Base-by-base conservation (phyloP, 768 basidiomycete species). In the Sarcomyxa edulis region DNA sequence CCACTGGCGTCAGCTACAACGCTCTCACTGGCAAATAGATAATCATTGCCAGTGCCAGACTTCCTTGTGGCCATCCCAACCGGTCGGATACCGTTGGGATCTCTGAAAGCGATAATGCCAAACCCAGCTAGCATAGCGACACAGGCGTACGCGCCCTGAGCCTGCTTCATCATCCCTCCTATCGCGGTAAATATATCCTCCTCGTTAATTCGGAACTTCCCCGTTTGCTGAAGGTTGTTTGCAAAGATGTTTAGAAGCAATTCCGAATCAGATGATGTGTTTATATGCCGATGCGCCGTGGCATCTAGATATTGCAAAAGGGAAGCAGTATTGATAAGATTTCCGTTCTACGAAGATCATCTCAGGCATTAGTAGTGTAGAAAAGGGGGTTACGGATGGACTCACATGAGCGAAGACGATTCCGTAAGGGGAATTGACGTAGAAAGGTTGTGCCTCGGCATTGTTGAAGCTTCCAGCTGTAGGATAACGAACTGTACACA, bases 371-470 rank as follows among this genome's bases (percentile, higher is more conserved):
- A 40, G 36, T 18, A 48, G 43, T 20, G n/a, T 5, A 46, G 14
- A 31, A 32, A 37, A 14, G 38, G 20, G 25, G 34, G 33, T 32
- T 23, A 32, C 29, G 9, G 8, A 20, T 23, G 19, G 19, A 69
- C 84, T 47, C 59, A 94, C 95, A 71, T 99, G 95, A 14, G 90
- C 96, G 56, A 99, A 86, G 45, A 94, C 91, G 54, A 99, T 95
- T 36, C 96, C 96, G 59, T 98, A 99, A 3, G 96, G 96, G n/a
- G 93, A 95, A 67, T 99, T 99, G 51, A 99, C 96, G 58, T 99
- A 99, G 72, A 99, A 99, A 1, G 96, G 96, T 56, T 99, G 96
- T 6, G 96, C 94, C 59, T 99, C 96, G 8, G 95, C 84, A 49
- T 96, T 88, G 42, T 93, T 88, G 42, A 92, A 96, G 55, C 91